These are phyloP conservation scores for Drechslerella dactyloides DNA, from an alignment of 2,329 filamentous ascomycete genomes.

Conservation along the genomic window DNA sequence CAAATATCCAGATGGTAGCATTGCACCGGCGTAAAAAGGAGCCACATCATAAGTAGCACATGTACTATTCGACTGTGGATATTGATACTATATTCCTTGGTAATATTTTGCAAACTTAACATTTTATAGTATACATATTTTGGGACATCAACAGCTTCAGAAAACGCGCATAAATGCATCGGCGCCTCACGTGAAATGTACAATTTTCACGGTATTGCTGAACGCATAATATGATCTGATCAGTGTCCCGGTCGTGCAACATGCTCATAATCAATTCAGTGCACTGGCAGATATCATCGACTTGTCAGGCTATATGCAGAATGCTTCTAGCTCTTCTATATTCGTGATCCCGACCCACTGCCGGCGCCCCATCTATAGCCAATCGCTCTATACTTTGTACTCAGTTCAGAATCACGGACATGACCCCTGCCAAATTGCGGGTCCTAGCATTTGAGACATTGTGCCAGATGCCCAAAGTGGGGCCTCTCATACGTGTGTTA, in stretches of 20 bases:
- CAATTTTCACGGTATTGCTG: background rate
- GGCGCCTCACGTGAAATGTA: background rate
- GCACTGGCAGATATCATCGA: no score
- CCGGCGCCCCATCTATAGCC: slow-evolving; percentile 17
- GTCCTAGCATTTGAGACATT: slow-evolving; percentile 48
- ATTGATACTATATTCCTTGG: no score
- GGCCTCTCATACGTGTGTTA: background rate
- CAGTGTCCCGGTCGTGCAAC: no score
- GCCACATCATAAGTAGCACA: no score
- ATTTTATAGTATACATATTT: no score
- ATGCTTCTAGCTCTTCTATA: background rate
- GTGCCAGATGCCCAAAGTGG: slow-evolving; percentile 49
- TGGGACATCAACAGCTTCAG: no score
- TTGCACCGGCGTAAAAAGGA: no score
- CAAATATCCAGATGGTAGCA: no score
- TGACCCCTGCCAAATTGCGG: slow-evolving; percentile 34
- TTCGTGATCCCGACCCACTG: slow-evolving; percentile 3
- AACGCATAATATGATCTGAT: background rate
- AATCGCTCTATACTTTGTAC: slow-evolving; percentile 22
- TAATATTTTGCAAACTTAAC: no score
- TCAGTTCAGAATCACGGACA: slow-evolving; percentile 44
- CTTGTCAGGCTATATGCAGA: background rate
- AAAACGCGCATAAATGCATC: no score
- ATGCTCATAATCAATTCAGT: no score
- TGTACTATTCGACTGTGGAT: no score